Evolutionary conservation across 139 green algal species (phyloP), one percentile per base, ranked within the genome.

Genomic region (Spirogloea muscicola): DNA sequence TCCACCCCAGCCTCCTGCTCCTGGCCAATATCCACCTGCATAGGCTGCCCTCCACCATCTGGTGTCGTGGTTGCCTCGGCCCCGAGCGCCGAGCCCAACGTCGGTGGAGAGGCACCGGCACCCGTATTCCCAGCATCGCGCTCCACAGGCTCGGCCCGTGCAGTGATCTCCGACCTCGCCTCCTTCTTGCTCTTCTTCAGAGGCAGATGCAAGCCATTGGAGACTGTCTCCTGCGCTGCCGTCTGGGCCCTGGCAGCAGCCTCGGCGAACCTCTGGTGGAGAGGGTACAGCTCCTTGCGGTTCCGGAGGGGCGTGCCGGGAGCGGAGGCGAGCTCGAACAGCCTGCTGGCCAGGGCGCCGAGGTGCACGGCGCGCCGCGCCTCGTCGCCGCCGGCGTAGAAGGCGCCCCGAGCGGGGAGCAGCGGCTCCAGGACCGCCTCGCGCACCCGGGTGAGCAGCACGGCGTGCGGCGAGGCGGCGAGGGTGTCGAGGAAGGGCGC

Each of bases 401-500:
- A 60, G 49, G 7, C 7, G n/a, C 9, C 49, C 7, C 29, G 49
- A 18, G 10, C 7, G 10, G 49, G 13, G 10, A 68, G 13, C 5
- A 74, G 51, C 7, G 10, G 4, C 2, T n/a, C 3, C 18, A 80
- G 66, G 3, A 80, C 52, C 3, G 4, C 52, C 9, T 62, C 46
- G 2, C 3, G 18, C 13, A 80, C 9, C 49, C 72, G 37, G 21
- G 21, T n/a, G 41, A 80, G 16, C 5, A 76, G 3, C 4, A 4
- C 2, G 21, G 64, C 74, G 44, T 80, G 60, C 3, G n/a, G 31
- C 41, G 62, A 38, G 33, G 18, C 25, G n/a, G 62, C 44, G 2
- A 80, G 38, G 4, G 49, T 58, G n/a, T 25, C 21, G 3, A 66
- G 5, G 40, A 80, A 93, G 0, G 89, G 88, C 83, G 79, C 58